phyloP scores from a whole-genome alignment of 768 basidiomycete genomes.

The Boletus edulis region DNA sequence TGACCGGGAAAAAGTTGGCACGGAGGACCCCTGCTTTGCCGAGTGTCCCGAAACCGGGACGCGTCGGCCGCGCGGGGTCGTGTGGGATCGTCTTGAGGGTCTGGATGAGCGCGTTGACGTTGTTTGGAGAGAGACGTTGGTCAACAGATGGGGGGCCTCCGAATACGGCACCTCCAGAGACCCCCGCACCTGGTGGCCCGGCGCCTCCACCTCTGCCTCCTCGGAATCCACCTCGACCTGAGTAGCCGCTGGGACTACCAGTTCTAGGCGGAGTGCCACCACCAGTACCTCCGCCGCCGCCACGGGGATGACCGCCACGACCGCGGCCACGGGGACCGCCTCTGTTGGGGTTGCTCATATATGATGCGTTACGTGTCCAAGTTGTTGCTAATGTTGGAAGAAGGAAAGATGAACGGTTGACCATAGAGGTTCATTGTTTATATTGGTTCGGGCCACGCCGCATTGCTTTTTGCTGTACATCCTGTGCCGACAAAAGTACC shows the following conservation, averaged over 20 bases:
- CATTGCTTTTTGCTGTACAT: not conserved
- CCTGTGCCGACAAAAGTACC: not conserved
- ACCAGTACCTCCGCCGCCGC: not conserved
- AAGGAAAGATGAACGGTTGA: not conserved
- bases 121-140: slow-evolving; percentile 28
- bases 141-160: slow-evolving; percentile 32
- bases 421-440: not conserved
- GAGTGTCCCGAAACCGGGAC: slow-evolving; percentile 45
- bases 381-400: not conserved
- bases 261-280: not conserved
- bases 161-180: slow-evolving; percentile 30
- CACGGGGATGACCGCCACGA: slow-evolving; percentile 9
- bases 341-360: slow-evolving; percentile 14
- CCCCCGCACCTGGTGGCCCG: slow-evolving; percentile 27
- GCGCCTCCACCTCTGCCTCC: slow-evolving; percentile 22
- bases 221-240: slow-evolving; percentile 9
- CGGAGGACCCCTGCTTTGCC: slow-evolving; percentile 42
- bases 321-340: slow-evolving; percentile 20
- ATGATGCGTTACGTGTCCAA: not conserved
- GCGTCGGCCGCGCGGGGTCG: slow-evolving; percentile 39
- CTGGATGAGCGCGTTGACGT: slow-evolving; percentile 25
- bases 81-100: slow-evolving; percentile 30
- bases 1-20: slow-evolving; percentile 50
- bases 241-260: slow-evolving; percentile 4
- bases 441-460: not conserved